A percentile compares a stretch with the other conserved stretches of the same genome.
phyloP scores from a whole-genome alignment of 2,329 filamentous ascomycete genomes.

The Epichloe elymi region DNA sequence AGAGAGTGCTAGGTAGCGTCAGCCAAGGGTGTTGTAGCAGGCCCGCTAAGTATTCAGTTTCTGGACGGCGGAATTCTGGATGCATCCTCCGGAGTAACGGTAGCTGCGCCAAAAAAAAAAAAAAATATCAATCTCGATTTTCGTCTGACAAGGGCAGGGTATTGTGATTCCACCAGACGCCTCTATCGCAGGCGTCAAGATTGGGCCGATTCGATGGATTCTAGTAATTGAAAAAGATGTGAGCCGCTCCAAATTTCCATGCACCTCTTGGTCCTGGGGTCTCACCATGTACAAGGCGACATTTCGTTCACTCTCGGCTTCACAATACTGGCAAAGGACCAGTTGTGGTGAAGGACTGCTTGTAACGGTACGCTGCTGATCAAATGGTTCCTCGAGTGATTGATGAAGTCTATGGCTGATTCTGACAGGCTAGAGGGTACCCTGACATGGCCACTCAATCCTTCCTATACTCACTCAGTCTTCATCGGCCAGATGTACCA shows the following conservation, averaged over 20 bases:
- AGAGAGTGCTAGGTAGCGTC: constrained; percentile 45
- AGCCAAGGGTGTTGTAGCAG: constrained; percentile 58
- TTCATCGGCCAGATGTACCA: constrained; percentile 33
- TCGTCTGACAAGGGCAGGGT: constrained; percentile 31
- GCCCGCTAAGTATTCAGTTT: constrained; percentile 36
- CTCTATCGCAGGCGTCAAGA: constrained; percentile 35
- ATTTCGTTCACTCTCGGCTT: constrained; percentile 52
- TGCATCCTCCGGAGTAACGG: constrained; percentile 16
- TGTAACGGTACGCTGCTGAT: constrained; percentile 42
- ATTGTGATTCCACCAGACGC: constrained; percentile 43
- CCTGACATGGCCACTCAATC: constrained; percentile 59
- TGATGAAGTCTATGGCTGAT: background rate
- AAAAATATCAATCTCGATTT: background rate
- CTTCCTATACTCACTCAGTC: constrained; percentile 45
- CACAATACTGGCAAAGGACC: constrained; percentile 38
- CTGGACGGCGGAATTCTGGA: constrained; percentile 28
- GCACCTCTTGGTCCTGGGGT: background rate
- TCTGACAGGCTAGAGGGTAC: constrained; percentile 58
- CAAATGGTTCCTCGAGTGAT: no score
- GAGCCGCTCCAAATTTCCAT: constrained; percentile 3
- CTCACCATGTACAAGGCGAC: constrained; percentile 43
- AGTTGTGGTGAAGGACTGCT: constrained; percentile 45
- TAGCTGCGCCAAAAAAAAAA: constrained; percentile 7
- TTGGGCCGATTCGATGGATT: constrained; percentile 46
- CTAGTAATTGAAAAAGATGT: constrained; percentile 73